These are phyloP conservation scores for Aspergillus sp. DNA, from an alignment of 2,329 filamentous ascomycete genomes.

Conservation along the genomic window DNA sequence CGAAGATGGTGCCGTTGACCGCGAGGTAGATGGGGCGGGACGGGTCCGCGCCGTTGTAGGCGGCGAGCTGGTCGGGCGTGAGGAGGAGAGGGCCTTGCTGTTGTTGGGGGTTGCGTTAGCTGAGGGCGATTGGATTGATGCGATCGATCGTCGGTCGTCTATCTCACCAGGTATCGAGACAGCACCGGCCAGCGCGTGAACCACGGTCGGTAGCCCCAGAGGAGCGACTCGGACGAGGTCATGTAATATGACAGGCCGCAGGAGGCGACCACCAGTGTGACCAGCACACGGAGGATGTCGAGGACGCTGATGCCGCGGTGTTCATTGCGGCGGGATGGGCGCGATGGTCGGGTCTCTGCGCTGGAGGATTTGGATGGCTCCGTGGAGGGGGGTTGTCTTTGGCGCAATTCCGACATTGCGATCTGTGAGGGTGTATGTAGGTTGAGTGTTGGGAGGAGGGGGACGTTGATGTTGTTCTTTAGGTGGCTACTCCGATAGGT, in stretches of 20 bases:
- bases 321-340: conserved; percentile 3
- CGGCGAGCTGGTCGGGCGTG: conserved; percentile 70
- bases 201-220: conserved; percentile 68
- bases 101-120: not conserved
- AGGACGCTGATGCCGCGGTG: conserved; percentile 45
- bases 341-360: not conserved
- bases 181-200: conserved; percentile 59
- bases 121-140: no score
- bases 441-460: not conserved
- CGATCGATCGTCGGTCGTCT: not conserved
- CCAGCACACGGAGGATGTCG: conserved; percentile 68
- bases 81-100: conserved; percentile 63
- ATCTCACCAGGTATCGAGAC: conserved; percentile 57
- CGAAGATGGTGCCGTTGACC: conserved; percentile 69
- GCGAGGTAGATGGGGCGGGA: conserved; percentile 82
- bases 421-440: not conserved
- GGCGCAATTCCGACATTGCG: conserved; percentile 31
- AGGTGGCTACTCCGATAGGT: not conserved
- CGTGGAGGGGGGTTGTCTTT: conserved; percentile 23
- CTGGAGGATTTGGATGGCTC: conserved; percentile 11
- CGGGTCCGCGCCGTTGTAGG: conserved; percentile 75
- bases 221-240: conserved; percentile 66
- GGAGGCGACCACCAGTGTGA: conserved; percentile 65
- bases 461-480: not conserved
- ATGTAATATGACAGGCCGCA: conserved; percentile 73